Evolutionary conservation across 2,329 filamentous ascomycete genomes (phyloP).

Genomic region (Fusarium miscanthi): DNA sequence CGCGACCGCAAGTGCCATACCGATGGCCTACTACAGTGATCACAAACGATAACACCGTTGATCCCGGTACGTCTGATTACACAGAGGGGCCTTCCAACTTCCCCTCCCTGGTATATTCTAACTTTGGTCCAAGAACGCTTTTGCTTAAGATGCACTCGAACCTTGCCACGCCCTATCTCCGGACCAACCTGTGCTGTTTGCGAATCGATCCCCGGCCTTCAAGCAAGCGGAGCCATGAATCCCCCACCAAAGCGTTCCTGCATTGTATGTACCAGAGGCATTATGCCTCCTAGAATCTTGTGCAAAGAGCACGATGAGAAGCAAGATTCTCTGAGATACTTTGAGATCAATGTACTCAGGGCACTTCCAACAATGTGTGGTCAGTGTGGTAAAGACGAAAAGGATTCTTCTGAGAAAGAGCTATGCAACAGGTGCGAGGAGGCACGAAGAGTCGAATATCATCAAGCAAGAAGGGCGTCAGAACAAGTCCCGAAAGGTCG

Average conservation of each 20-base stretch:
- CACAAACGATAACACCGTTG: neutral
- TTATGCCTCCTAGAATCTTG: neutral
- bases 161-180: fast-evolving
- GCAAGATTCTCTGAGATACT: neutral
- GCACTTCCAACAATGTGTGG: neutral
- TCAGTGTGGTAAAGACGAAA: fast-evolving
- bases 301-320: neutral
- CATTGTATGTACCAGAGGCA: neutral
- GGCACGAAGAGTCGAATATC: too few species aligned
- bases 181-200: neutral
- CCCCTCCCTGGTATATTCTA: neutral
- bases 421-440: neutral
- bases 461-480: too few species aligned
- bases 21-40: neutral
- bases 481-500: too few species aligned
- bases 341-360: too few species aligned
- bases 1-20: neutral
- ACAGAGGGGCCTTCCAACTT: too few species aligned
- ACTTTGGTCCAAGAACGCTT: neutral
- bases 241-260: neutral
- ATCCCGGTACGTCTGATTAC: too few species aligned
- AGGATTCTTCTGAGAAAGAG: neutral
- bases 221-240: neutral
- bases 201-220: neutral
- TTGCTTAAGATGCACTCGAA: neutral